Conservation (phyloP, 1,284 basidiomycete species). For the Puccinia horiana region DNA sequence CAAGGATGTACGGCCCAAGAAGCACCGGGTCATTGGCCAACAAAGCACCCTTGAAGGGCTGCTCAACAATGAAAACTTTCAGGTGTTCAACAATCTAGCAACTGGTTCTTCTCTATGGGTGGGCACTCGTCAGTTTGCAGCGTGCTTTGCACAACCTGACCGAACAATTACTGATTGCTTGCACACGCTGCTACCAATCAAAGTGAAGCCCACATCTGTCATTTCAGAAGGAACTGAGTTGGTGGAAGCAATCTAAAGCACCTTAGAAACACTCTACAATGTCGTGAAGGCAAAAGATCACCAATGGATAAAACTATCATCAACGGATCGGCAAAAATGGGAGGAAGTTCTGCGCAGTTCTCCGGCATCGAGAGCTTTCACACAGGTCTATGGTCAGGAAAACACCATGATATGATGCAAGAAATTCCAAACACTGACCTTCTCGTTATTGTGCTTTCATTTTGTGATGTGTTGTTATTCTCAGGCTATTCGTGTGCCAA, state of each 20-base stretch:
- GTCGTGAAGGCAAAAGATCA: neutral
- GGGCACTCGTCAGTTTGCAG: neutral
- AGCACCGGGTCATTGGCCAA: neutral
- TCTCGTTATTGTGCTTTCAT: neutral
- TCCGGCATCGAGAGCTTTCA: slow-evolving; percentile 9
- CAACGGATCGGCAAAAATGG: neutral
- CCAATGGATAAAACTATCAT: neutral
- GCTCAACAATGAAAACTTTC: neutral
- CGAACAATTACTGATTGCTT: slow-evolving; percentile 1
- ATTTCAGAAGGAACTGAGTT: neutral
- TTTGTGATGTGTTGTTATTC: neutral
- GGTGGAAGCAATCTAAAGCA: neutral
- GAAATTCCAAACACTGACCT: neutral
- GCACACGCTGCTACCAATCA: neutral
- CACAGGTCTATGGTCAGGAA: neutral
- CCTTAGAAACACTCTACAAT: neutral
- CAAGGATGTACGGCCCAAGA: slow-evolving; percentile 1
- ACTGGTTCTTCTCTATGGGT: neutral
- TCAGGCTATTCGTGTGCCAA: slow-evolving; percentile 2
- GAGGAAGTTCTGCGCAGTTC: neutral
- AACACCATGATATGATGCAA: neutral
- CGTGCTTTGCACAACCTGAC: neutral
- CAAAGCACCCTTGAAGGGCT: neutral
- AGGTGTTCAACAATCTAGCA: slow-evolving; percentile 8
- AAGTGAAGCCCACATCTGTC: neutral